Conservation (phyloP, 2,329 filamentous ascomycete genomes). For the Exophiala calicioides region DNA sequence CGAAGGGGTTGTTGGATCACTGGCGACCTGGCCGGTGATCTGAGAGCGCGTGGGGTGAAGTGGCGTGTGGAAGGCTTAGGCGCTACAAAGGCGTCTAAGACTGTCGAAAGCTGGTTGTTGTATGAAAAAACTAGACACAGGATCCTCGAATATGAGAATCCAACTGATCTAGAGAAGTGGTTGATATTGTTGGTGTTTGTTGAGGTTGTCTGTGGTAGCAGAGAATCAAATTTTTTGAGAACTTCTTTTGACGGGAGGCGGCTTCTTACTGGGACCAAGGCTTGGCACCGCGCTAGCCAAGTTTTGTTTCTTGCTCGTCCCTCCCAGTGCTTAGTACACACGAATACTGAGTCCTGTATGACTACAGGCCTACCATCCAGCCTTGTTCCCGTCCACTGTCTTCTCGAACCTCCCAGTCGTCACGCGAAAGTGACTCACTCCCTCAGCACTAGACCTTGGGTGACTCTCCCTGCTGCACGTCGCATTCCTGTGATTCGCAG, state of each 20-base stretch:
- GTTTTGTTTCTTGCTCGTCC: conserved; percentile 12
- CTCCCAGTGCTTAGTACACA: too few relatives aligned
- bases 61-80: conserved; percentile 24
- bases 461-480: conserved; percentile 5
- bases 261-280: conserved; percentile 9
- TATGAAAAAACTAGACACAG: conserved; percentile 18
- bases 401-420: too few relatives aligned
- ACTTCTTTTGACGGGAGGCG: conserved; percentile 1
- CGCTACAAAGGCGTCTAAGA: conserved; percentile 26
- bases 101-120: conserved; percentile 7
- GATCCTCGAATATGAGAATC: conserved; percentile 31
- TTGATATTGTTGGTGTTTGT: conserved; percentile 15
- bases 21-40: conserved; percentile 74
- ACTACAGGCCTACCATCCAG: conserved; percentile 2
- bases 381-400: conserved; percentile 14
- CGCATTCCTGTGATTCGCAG: not conserved
- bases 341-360: too few relatives aligned
- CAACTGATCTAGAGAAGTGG: conserved; percentile 22
- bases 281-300: conserved; percentile 14
- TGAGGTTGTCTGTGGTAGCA: conserved; percentile 8
- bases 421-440: too few relatives aligned
- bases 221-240: conserved; percentile 22
- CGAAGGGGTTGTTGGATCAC: conserved; percentile 64
- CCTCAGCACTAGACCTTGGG: not conserved
- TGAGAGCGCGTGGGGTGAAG: conserved; percentile 36